These are phyloP conservation scores for Diaporthe sp. DNA, from an alignment of 2,329 filamentous ascomycete species.

Conservation along the genomic window DNA sequence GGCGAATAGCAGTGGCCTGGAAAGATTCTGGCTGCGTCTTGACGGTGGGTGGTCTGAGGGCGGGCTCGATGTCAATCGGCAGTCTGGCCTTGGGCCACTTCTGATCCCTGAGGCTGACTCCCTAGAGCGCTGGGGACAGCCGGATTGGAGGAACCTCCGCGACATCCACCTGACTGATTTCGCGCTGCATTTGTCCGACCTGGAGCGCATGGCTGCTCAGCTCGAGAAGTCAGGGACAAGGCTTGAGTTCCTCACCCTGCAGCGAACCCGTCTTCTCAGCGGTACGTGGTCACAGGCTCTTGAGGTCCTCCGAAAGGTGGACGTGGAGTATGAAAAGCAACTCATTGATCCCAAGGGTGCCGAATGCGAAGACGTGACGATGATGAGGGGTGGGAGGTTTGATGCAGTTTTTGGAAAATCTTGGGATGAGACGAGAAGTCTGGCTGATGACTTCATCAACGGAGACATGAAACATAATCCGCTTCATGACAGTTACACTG, in stretches of 20 bases:
- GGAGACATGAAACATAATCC: constrained; percentile 21
- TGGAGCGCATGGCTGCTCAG: neutral
- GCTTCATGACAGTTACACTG: neutral
- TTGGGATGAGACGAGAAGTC: neutral
- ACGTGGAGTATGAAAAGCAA: constrained; percentile 23
- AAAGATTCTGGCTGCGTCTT: constrained; percentile 15
- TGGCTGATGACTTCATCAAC: constrained; percentile 27
- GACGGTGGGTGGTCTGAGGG: constrained; percentile 29
- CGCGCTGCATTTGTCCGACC: constrained; percentile 13
- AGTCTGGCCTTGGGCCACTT: neutral
- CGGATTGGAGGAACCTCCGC: neutral
- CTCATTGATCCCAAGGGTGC: constrained; percentile 22
- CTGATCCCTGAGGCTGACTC: neutral
- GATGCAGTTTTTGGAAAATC: constrained; percentile 4
- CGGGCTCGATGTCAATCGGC: neutral
- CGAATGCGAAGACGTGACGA: constrained; percentile 20
- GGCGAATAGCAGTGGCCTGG: constrained; percentile 22
- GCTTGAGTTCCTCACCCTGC: constrained; percentile 29
- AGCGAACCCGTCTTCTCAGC: constrained; percentile 10
- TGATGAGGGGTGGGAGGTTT: neutral
- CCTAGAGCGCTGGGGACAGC: neutral
- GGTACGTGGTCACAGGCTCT: constrained; percentile 27
- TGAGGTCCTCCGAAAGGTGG: constrained; percentile 21
- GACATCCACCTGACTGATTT: constrained; percentile 26
- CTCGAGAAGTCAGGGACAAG: neutral